Evolutionary conservation across 2,329 filamentous ascomycete genomes (phyloP), one percentile per base, ranked within the genome.

Genomic region (Fusarium metavorans): DNA sequence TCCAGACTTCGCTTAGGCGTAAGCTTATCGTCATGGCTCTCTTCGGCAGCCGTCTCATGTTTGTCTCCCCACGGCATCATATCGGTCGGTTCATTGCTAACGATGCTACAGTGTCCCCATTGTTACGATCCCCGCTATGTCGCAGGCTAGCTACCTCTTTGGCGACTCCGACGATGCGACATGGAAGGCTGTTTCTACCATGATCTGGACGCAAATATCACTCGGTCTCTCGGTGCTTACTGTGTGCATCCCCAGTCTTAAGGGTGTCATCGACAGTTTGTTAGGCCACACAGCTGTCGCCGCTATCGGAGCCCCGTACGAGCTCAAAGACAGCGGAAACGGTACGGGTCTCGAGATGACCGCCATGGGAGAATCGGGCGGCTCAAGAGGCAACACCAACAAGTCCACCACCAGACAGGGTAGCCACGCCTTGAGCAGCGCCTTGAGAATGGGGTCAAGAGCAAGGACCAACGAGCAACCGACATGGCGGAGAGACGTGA

Each of bases 261-360:
- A 78, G 27, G 76, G 74, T 2, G 71, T 78, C 0, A 78, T 78
- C 35, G 76, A 78, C 59, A 77, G 72, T 13, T 66, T 78, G 5
- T 60, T 78, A 0, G 76, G 76, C 0, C 74, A 74, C 0, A 78
- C 76, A 0, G 69, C 76, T 0, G 76, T 76, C 2, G 76, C 76
- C 0, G 74, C 74, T 0, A 61, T 78, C 14, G 74, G 75, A 4
- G 64, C 72, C 0, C 76, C 76, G 3, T 78, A 78, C 30, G 76
- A 78, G 1, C 64, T 78, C 0, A 75, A 77, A 18, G 66, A 72
- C 32, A 78, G 76, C 1, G 74, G 66, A 0, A 70, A 75, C 0
- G 72, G 66, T 1, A 74, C 67, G 2, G 76, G 76, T 8, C 72
- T 78, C 0, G 72, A 78, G 13, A 52, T 74, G 37, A 78, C 76